Conservation (phyloP, 2,329 filamentous ascomycete genomes). For the Pseudogymnoascus sp. region DNA sequence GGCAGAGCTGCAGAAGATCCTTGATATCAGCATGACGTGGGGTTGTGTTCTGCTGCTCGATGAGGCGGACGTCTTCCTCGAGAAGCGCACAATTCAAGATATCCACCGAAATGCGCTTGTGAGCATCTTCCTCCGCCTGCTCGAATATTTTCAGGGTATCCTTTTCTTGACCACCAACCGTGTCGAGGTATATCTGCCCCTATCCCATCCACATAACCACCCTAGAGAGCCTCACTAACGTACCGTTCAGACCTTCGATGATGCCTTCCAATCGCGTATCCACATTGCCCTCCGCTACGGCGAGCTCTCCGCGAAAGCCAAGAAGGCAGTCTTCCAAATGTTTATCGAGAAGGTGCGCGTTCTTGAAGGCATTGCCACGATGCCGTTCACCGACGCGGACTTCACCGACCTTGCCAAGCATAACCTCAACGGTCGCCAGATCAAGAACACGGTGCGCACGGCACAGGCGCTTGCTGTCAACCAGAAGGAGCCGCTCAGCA, state of each 20-base stretch:
- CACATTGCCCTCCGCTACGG: constrained; percentile 79
- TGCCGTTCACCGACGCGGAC: constrained; percentile 58
- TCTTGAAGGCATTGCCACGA: constrained; percentile 52
- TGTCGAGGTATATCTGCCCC: constrained; percentile 46
- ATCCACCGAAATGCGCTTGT: constrained; percentile 80
- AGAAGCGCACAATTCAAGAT: constrained; percentile 74
- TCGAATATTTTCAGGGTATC: constrained; percentile 91
- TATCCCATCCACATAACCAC: too few relatives aligned
- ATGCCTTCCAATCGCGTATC: constrained; percentile 82
- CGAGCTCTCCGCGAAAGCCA: constrained; percentile 61
- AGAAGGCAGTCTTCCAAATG: constrained; percentile 73
- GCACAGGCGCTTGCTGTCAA: constrained; percentile 76
- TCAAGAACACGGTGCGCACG: constrained; percentile 81
- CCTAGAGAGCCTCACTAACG: too few relatives aligned
- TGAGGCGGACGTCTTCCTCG: constrained; percentile 77
- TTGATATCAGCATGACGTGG: constrained; percentile 81
- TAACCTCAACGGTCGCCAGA: constrained; percentile 65
- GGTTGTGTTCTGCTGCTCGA: constrained; percentile 78
- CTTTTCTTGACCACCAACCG: constrained; percentile 85
- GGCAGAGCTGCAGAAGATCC: constrained; percentile 68
- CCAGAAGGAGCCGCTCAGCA: constrained; percentile 60
- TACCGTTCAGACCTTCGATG: constrained; percentile 62
- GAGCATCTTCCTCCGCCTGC: constrained; percentile 73
- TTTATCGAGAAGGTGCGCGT: constrained; percentile 67
- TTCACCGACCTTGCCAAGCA: constrained; percentile 57